These are phyloP conservation scores for Trifolium fragiferum DNA, from an alignment of 306 rosid species.

Conservation along the genomic window DNA sequence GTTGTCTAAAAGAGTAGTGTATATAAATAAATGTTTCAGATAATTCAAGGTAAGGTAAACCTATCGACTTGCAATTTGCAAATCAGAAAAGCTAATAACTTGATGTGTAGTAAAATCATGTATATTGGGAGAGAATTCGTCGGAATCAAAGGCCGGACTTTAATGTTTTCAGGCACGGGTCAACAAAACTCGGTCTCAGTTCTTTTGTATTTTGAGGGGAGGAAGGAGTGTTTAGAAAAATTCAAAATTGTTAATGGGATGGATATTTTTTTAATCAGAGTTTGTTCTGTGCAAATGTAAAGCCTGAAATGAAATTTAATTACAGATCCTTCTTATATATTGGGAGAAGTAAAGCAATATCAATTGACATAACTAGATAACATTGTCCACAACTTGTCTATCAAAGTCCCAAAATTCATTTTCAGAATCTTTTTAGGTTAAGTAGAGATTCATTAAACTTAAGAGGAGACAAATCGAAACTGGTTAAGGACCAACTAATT, in stretches of 20 bases:
- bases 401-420: constrained; percentile 1
- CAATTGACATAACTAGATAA: background rate
- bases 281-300: constrained; percentile 11
- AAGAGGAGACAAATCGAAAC: background rate
- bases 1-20: constrained; percentile 9
- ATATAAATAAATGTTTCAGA: constrained; percentile 1
- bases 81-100: constrained; percentile 22
- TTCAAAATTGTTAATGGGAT: background rate
- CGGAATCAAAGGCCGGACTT: too few species aligned
- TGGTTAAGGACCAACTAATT: background rate
- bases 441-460: background rate
- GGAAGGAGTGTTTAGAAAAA: background rate
- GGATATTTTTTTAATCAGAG: background rate
- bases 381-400: constrained; percentile 1
- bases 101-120: constrained; percentile 14
- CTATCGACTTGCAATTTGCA: constrained; percentile 27
- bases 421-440: background rate
- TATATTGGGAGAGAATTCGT: background rate
- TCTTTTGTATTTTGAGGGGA: background rate
- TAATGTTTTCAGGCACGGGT: background rate
- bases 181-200: background rate
- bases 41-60: constrained; percentile 24
- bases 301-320: constrained; percentile 2
- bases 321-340: constrained; percentile 22
- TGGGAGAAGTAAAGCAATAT: background rate